Percentiles rank a stretch among this genome's conserved stretches.
phyloP scores from a whole-genome alignment of 2,329 filamentous ascomycete genomes.

The Dothidotthia symphoricarpi region DNA sequence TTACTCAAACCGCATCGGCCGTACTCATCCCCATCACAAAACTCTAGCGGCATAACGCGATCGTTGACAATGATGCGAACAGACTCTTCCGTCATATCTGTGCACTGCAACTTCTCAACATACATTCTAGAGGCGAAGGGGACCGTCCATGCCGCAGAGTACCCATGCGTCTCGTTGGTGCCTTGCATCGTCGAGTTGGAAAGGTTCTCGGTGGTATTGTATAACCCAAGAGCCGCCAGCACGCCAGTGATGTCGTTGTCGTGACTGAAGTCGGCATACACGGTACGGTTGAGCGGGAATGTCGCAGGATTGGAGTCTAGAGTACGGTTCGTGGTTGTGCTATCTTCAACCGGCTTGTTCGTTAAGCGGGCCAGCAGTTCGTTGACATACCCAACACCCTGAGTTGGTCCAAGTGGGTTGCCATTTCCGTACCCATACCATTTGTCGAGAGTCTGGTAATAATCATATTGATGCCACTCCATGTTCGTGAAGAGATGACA shows the following conservation, averaged over 20 bases:
- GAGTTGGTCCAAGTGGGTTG: slow-evolving; percentile 75
- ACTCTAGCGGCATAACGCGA: slow-evolving; percentile 68
- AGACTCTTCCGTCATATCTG: slow-evolving; percentile 60
- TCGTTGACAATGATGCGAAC: slow-evolving; percentile 84
- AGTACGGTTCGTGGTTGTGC: slow-evolving; percentile 74
- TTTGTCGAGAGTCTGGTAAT: slow-evolving; percentile 75
- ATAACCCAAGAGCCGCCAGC: slow-evolving; percentile 74
- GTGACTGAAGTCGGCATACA: slow-evolving; percentile 91
- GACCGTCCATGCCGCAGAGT: slow-evolving; percentile 73
- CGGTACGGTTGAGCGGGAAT: slow-evolving; percentile 65
- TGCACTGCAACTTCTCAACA: slow-evolving; percentile 81
- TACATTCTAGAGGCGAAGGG: slow-evolving; percentile 81
- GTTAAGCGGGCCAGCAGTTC: slow-evolving; percentile 83
- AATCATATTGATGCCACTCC: slow-evolving; percentile 80
- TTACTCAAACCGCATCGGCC: slow-evolving; percentile 68
- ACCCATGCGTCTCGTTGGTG: slow-evolving; percentile 61
- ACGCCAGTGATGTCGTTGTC: slow-evolving; percentile 83
- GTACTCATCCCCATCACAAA: slow-evolving; percentile 66
- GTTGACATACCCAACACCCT: slow-evolving; percentile 84
- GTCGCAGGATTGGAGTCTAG: slow-evolving; percentile 65
- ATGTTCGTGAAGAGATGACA: slow-evolving; percentile 69
- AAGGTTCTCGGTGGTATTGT: slow-evolving; percentile 60
- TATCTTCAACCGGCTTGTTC: slow-evolving; percentile 63
- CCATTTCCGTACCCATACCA: slow-evolving; percentile 80
- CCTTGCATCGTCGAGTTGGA: slow-evolving; percentile 49